These are phyloP conservation scores for Exophiala spinifera DNA, from an alignment of 2,329 filamentous ascomycete genomes.

Conservation along the genomic window DNA sequence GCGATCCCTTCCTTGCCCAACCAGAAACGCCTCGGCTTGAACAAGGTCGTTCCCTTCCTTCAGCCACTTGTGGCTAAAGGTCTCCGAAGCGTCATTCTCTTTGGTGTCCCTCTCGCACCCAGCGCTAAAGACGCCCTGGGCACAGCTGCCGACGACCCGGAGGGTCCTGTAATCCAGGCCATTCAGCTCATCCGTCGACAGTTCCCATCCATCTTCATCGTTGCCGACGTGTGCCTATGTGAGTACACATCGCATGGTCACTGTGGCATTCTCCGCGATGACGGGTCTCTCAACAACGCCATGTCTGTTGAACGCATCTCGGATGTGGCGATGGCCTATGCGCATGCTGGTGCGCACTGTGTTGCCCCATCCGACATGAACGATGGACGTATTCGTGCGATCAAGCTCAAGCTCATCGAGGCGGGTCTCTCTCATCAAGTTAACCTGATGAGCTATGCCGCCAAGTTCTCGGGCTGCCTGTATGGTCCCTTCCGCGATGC, in stretches of 20 bases:
- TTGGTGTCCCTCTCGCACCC: constrained; percentile 82
- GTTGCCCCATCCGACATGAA: constrained; percentile 99
- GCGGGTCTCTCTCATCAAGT: constrained; percentile 87
- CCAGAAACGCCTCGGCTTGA: constrained; percentile 83
- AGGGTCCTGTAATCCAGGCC: constrained; percentile 82
- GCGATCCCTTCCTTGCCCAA: constrained; percentile 87
- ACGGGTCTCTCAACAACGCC: constrained; percentile 88
- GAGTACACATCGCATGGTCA: constrained; percentile 98
- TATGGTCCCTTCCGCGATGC: constrained; percentile 98
- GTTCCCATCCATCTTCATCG: constrained; percentile 89
- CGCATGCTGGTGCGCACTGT: constrained; percentile 91
- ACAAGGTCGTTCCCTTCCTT: constrained; percentile 79
- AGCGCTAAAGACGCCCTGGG: constrained; percentile 85
- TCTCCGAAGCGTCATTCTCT: constrained; percentile 87
- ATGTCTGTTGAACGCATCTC: constrained; percentile 92
- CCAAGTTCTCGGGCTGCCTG: constrained; percentile 93
- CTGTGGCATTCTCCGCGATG: constrained; percentile 91
- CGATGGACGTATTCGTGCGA: constrained; percentile 92
- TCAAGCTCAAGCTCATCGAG: constrained; percentile 97
- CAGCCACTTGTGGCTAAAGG: constrained; percentile 85
- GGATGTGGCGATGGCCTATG: constrained; percentile 96
- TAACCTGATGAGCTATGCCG: constrained; percentile 94
- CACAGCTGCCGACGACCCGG: constrained; percentile 86
- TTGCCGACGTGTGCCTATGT: constrained; percentile 91
- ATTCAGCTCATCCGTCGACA: constrained; percentile 79